Base-by-base conservation (phyloP, 164 flowering plant genomes). In the Aristolochia fimbriata region DNA sequence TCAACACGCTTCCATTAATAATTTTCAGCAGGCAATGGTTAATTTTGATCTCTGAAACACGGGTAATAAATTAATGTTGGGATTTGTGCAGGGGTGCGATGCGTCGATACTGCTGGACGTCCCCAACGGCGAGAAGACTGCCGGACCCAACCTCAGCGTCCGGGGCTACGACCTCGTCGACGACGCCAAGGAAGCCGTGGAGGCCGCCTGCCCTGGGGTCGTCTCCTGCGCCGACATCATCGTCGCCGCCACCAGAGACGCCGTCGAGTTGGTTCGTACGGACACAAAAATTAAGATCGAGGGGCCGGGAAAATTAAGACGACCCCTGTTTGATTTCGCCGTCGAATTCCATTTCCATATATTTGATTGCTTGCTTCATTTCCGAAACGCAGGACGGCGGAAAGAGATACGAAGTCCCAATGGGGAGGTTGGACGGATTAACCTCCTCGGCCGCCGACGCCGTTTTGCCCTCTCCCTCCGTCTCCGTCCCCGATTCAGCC, bases 211-310 rank as follows among this genome's bases (percentile, higher is more conserved):
- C 58, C 96, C 92, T 0, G 83, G 77, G 0, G 59, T 77, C 14
- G 94, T 93, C 51, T 90, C 97, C n/a, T 93, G 99, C 59, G 97
- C 97, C 0, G 99, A 90, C 70, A 82, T 90, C 64, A 59, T 93
- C 17, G 71, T 90, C 78, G 83, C 85, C 85, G 97, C 96, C 13
- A 60, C 96, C 7, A 80, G 97, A 80, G 97, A 93, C 72, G 97
- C 96, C 17, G 87, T 86, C 55, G 76, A 67, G 1, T 74, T 89
- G 86, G 98, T 92, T 15, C 25, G 21, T 30, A n/a, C n/a, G n/a
- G n/a, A n/a, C n/a, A n/a, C n/a, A n/a, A n/a, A n/a, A n/a, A n/a
- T n/a, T n/a, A n/a, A n/a, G n/a, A n/a, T n/a, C n/a, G n/a, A n/a
- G n/a, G n/a, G n/a, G n/a, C n/a, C n/a, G n/a, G n/a, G n/a, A n/a